Base-by-base conservation (phyloP, 441 rosid genomes). In the Populus tomentosa region DNA sequence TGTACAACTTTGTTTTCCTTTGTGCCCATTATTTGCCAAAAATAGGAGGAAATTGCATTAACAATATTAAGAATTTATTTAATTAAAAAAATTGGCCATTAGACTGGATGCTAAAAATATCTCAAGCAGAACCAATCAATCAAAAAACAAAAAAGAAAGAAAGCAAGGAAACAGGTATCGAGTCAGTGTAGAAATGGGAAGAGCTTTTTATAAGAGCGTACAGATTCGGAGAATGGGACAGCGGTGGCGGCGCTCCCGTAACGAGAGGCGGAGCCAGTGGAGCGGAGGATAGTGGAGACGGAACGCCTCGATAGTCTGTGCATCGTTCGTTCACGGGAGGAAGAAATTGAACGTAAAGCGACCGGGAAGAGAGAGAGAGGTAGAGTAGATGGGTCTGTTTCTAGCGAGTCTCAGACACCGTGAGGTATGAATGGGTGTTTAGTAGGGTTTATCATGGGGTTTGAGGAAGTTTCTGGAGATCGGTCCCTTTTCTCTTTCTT, bases 401-500 rank as follows among this genome's bases (percentile, higher is more conserved):
- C 26, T 62, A n/a, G 28, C 66, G 16, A 38, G 2, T 3, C 18
- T 14, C 56, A 8, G 24, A 1, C 6, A 20, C 13, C 38, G 42
- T 8, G 28, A 64, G 23, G 35, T 18, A 26, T 0, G 7, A 21
- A 10, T 2, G 16, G 28, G 14, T 3, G 18, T 88, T 82, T 79
- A 78, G 89, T 78, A 87, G 96, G 97, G 97, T 89, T 91, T 89
- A 74, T 24, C 62, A 77, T 77, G 59, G 73, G 78, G 76, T 66
- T 72, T 80, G 24, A 56, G 69, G 92, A 94, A 91, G 91, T 78
- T 92, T 94, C 94, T 87, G 85, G 97, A 94, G 72, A 80, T 38
- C 65, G 78, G 42, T 13, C 46, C 14, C 3, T 40, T 38, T 6
- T 33, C 33, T 32, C 33, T 32, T 0, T 1, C 0, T n/a, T n/a